Evolutionary conservation across 2,329 filamentous ascomycete genomes (phyloP).

Genomic region (Aspergillus sp.): DNA sequence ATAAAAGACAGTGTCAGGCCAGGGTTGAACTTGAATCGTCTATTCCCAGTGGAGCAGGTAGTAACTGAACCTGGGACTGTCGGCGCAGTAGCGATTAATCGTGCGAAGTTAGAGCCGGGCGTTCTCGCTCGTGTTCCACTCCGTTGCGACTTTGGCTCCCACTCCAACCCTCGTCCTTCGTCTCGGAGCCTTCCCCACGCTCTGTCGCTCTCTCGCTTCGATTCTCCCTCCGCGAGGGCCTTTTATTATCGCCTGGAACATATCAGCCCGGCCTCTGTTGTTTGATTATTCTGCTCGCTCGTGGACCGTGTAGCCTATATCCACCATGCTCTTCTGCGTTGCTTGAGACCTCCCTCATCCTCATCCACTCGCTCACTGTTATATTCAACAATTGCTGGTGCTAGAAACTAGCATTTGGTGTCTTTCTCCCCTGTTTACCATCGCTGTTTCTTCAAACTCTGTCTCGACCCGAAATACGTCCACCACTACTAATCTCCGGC

Average conservation of each 20-base stretch:
- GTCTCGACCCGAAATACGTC: not conserved
- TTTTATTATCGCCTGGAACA: not conserved
- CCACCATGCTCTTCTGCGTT: conserved; percentile 8
- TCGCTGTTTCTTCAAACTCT: not conserved
- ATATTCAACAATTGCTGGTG: not conserved
- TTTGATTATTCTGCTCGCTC: not conserved
- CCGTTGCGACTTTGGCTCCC: not conserved
- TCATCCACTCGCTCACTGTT: not conserved
- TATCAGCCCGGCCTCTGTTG: not conserved
- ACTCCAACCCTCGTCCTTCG: not conserved
- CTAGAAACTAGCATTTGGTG: not conserved
- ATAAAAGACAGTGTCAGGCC: not conserved
- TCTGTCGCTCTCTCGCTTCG: not conserved
- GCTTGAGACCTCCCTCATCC: not conserved
- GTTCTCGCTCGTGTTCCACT: conserved; percentile 1
- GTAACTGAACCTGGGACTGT: not conserved
- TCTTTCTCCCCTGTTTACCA: not conserved
- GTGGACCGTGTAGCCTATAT: not conserved
- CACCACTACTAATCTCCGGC: not conserved
- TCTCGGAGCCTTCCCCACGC: conserved; percentile 7
- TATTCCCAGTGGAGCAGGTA: not conserved
- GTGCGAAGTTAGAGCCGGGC: not conserved
- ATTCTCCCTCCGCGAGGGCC: not conserved
- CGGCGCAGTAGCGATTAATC: not conserved
- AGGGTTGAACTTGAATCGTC: not conserved